Base-by-base conservation (phyloP, 2,329 filamentous ascomycete species). In the Talaromyces pinophilus region DNA sequence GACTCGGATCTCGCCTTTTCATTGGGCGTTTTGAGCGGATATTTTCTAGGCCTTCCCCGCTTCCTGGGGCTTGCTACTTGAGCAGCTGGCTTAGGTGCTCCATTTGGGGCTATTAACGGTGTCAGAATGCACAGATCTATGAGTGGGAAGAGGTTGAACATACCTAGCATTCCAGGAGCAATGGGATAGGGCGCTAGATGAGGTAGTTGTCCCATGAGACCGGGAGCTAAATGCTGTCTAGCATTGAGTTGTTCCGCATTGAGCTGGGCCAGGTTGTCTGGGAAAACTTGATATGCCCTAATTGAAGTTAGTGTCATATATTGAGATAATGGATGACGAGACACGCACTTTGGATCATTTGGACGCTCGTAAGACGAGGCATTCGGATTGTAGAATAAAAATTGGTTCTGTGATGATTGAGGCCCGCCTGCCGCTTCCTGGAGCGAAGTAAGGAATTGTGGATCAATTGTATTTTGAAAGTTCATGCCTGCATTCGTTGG, bases 1-100 rank as follows among this genome's bases (percentile, higher is more conserved):
- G 83, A 83, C 60, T 76, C 80, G 11, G 79, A 79, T 28, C 80
- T 79, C 50, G 81, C 69, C 40, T 68, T 71, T 8, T 67, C 69
- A 54, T 67, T 66, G 2, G 59, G 33, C 60, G 71, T 76, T 63
- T 76, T 78, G 28, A 33, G 46, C 25, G 48, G 52, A 1, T 63
- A 35, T 61, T 74, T 76, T 57, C 70, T 76, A 4, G 71, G 38
- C 19, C 65, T 57, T 44, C 68, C 66, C 50, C 75, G 75, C 22
- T 67, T 59, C 57, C 74, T 77, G 42, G 72, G 60, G 7, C 66
- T 69, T 13, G 69, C n/a, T 19, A 72, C 71, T 44, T 70, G 71
- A 46, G 67, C 48, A 25, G 60, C 63, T 7, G 64, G 48, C 70
- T 72, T 72, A 50, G 61, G 60, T 35, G 61, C 38, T 17, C 69